These are phyloP conservation scores for Anacardium occidentale DNA, from an alignment of 345 rosid genomes.

Conservation along the genomic window DNA sequence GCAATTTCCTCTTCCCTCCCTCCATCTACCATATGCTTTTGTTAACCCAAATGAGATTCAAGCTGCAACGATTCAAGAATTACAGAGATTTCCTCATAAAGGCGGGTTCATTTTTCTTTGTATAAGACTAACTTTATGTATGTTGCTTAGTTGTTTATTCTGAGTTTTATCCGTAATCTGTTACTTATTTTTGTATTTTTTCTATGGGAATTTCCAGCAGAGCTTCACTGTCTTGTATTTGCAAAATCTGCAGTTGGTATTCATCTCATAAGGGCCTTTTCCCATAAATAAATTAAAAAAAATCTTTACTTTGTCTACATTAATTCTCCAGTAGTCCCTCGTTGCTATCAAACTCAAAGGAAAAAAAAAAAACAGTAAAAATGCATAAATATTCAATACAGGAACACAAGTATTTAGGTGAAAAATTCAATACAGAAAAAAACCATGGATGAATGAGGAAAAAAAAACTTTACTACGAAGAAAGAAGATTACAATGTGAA, in stretches of 20 bases:
- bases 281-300: background rate
- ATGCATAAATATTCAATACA: no score
- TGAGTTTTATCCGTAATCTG: background rate
- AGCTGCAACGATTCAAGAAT: background rate
- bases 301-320: no score
- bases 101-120: constrained; percentile 8
- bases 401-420: no score
- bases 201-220: background rate
- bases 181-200: background rate
- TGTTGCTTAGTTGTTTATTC: background rate
- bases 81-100: background rate
- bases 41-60: background rate
- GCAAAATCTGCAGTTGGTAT: background rate
- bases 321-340: no score
- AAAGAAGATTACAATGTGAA: no score
- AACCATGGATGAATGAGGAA: no score
- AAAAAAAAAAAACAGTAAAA: no score
- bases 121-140: background rate
- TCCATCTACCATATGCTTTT: background rate
- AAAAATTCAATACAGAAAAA: no score
- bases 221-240: no score
- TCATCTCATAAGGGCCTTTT: background rate
- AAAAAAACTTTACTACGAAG: no score
- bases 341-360: no score
- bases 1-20: background rate